These are phyloP conservation scores for Cyberlindnera maritima DNA, from an alignment of 805 yeast genomes.

Conservation along the genomic window DNA sequence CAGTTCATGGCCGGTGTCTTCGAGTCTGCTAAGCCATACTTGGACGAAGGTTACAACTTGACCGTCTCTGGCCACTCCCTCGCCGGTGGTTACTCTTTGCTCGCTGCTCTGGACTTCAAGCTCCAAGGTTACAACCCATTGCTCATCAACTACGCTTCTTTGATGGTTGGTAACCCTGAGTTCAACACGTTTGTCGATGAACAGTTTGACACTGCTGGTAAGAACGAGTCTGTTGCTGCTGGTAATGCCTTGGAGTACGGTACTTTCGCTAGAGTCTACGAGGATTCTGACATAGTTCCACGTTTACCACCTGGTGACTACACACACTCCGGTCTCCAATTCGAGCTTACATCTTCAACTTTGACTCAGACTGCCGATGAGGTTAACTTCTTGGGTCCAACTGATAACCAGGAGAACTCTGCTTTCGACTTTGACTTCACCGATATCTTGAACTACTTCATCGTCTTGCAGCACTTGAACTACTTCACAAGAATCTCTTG, in stretches of 20 bases:
- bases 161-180: constrained; percentile 56
- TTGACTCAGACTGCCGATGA: constrained; percentile 32
- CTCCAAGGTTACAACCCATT: constrained; percentile 54
- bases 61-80: constrained; percentile 67
- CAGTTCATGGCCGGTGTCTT: constrained; percentile 44
- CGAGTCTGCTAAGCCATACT: constrained; percentile 31
- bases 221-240: constrained; percentile 26
- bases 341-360: constrained; percentile 32
- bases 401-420: constrained; percentile 14
- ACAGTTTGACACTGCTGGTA: constrained; percentile 39
- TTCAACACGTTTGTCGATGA: constrained; percentile 52
- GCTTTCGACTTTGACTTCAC: constrained; percentile 7
- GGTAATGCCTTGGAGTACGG: constrained; percentile 32
- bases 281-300: constrained; percentile 57
- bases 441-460: constrained; percentile 15
- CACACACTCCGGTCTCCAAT: constrained; percentile 28
- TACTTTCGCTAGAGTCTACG: constrained; percentile 50
- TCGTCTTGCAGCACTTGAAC: constrained; percentile 22
- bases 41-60: constrained; percentile 44
- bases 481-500: constrained; percentile 21
- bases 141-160: constrained; percentile 61
- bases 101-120: constrained; percentile 61
- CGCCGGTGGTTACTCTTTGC: constrained; percentile 66
- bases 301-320: constrained; percentile 49
- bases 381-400: constrained; percentile 19